phyloP scores from a whole-genome alignment of 2,329 filamentous ascomycete species.

The Claviceps sp. region DNA sequence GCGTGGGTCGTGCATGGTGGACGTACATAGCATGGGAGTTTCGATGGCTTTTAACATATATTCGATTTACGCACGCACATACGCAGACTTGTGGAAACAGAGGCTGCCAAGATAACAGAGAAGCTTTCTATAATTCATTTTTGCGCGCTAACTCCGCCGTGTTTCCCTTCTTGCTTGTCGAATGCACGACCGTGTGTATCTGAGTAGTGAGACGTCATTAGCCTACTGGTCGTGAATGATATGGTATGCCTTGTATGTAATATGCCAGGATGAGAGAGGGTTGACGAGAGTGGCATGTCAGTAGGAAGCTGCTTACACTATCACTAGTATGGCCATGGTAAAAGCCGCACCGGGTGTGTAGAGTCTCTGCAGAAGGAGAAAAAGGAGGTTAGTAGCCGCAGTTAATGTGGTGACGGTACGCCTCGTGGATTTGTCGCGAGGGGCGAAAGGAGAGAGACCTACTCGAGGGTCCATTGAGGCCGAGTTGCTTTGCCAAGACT shows the following conservation, averaged over 20 bases:
- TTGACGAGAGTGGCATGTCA: too few species aligned
- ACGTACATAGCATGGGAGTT: slow-evolving; percentile 7
- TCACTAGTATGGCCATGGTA: slow-evolving; percentile 38
- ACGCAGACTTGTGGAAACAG: neutral
- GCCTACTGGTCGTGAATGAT: neutral
- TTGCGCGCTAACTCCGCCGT: slow-evolving; percentile 7
- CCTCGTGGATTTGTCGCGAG: neutral
- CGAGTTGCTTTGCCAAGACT: neutral
- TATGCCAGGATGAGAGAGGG: too few species aligned
- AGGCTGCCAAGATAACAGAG: too few species aligned
- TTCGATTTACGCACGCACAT: neutral
- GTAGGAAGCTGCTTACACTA: slow-evolving; percentile 23
- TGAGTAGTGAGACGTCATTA: slow-evolving; percentile 6
- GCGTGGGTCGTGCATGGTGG: slow-evolving; percentile 6
- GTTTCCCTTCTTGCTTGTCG: slow-evolving; percentile 22
- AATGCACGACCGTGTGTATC: slow-evolving; percentile 29
- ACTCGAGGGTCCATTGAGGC: slow-evolving; percentile 17
- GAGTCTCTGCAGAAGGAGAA: slow-evolving; percentile 21
- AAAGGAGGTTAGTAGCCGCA: too few species aligned
- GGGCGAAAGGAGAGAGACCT: neutral
- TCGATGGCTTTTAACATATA: neutral
- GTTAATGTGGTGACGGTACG: neutral
- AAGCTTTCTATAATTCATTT: too few species aligned
- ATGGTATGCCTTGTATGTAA: too few species aligned
- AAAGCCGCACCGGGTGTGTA: slow-evolving; percentile 39